Conservation (phyloP, 1,284 basidiomycete species). For the Moesziomyces globuligerus region DNA sequence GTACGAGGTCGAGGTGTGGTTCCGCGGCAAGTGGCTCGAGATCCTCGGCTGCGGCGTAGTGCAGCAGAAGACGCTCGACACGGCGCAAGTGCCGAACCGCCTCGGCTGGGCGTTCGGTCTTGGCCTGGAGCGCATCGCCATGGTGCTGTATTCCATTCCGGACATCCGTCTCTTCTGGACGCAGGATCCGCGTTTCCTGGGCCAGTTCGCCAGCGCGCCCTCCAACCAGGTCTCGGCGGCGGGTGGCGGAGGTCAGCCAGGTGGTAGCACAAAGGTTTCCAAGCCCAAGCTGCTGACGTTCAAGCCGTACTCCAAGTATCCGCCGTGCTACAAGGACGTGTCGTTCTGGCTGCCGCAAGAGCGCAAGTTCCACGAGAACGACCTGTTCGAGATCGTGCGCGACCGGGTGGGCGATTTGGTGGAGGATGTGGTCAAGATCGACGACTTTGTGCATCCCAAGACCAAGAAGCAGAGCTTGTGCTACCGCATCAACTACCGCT, state of each 20-base stretch:
- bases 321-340: conserved; percentile 66
- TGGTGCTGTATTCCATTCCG: conserved; percentile 96
- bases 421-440: conserved; percentile 89
- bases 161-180: conserved; percentile 99
- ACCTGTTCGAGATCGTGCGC: conserved; percentile 93
- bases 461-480: conserved; percentile 82
- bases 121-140: conserved; percentile 95
- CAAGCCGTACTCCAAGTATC: conserved; percentile 64
- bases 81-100: conserved; percentile 75
- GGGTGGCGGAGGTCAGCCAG: conserved; percentile 17
- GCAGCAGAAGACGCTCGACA: conserved; percentile 85
- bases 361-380: conserved; percentile 83
- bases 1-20: conserved; percentile 97
- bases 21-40: conserved; percentile 95
- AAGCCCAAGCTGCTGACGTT: conserved; percentile 61
- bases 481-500: conserved; percentile 92
- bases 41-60: conserved; percentile 95
- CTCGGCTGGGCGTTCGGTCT: conserved; percentile 98
- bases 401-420: conserved; percentile 90
- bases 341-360: conserved; percentile 73
- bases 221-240: conserved; percentile 33
- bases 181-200: conserved; percentile 83
- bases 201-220: conserved; percentile 77
- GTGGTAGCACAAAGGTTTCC: not conserved
- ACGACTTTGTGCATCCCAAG: conserved; percentile 91